A percentile compares a stretch with the other conserved stretches of the same genome.
These are phyloP conservation scores for Daldinia concentrica DNA, from an alignment of 495 filamentous ascomycete genomes.

Conservation along the genomic window DNA sequence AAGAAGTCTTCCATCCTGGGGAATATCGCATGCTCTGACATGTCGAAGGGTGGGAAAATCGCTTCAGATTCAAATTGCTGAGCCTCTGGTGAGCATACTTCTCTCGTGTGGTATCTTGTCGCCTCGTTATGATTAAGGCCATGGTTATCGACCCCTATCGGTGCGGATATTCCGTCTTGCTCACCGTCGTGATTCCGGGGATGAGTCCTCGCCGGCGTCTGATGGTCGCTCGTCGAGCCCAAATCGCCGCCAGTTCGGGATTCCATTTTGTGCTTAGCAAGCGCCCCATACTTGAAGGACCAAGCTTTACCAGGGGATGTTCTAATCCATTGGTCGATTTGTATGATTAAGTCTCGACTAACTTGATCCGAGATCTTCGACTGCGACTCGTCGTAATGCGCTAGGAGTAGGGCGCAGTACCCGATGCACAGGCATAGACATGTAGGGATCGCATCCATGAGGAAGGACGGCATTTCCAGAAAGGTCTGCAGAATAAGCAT, in stretches of 20 bases:
- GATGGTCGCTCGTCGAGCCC: background rate
- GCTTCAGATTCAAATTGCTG: constrained; percentile 24
- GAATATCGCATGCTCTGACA: constrained; percentile 40
- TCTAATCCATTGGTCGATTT: constrained; percentile 42
- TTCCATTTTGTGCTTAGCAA: constrained; percentile 44
- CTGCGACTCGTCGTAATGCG: constrained; percentile 43
- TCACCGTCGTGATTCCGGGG: background rate
- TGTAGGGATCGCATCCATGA: constrained; percentile 39
- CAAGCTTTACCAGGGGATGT: constrained; percentile 44
- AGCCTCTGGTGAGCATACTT: constrained; percentile 15
- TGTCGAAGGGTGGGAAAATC: constrained; percentile 26
- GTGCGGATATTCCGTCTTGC: background rate
- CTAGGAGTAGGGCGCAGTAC: constrained; percentile 44
- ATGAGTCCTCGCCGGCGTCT: background rate
- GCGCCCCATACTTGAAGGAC: constrained; percentile 41
- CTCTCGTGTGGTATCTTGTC: constrained; percentile 15
- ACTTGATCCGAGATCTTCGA: constrained; percentile 40
- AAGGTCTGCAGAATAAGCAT: constrained; percentile 42
- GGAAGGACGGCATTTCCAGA: constrained; percentile 43
- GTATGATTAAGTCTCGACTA: constrained; percentile 36
- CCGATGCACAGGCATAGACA: constrained; percentile 43
- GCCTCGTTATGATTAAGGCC: background rate
- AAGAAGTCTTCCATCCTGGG: constrained; percentile 48
- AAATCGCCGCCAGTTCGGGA: constrained; percentile 27
- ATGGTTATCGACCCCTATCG: background rate